These are phyloP conservation scores for Amylostereum areolatum DNA, from an alignment of 1,284 basidiomycete genomes.

Conservation along the genomic window DNA sequence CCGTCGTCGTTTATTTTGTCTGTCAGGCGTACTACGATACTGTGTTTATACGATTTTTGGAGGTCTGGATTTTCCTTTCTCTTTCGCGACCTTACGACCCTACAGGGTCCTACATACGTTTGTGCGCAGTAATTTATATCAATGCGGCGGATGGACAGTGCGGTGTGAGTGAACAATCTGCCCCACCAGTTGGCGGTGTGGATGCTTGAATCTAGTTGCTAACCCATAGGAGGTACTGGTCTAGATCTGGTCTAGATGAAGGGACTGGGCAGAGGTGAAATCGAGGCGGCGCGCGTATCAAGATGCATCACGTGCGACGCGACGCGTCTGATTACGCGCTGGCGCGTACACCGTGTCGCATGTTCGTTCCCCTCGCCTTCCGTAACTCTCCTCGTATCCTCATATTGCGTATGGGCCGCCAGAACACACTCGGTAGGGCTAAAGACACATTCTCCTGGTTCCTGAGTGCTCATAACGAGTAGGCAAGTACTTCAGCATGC, in stretches of 20 bases:
- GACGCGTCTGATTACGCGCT: not conserved
- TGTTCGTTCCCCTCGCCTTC: not conserved
- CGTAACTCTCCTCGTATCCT: not conserved
- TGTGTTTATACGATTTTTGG: constrained; percentile 1
- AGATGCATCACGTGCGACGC: not conserved
- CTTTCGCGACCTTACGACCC: not conserved
- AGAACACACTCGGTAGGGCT: constrained; percentile 63
- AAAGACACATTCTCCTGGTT: constrained; percentile 1
- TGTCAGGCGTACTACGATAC: not conserved
- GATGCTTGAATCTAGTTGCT: not conserved
- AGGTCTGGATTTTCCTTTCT: not conserved
- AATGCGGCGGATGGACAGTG: not conserved
- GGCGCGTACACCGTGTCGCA: not conserved
- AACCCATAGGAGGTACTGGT: not conserved
- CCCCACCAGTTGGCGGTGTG: not conserved
- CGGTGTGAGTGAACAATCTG: not conserved
- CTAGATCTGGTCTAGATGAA: not conserved
- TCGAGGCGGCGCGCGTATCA: not conserved
- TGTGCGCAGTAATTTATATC: not conserved
- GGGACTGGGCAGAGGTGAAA: not conserved
- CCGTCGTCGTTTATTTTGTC: not conserved
- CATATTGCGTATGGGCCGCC: constrained; percentile 48
- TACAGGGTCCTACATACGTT: not conserved
- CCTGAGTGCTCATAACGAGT: constrained; percentile 3
- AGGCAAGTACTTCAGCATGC: constrained; percentile 73